Evolutionary conservation across 2,329 filamentous ascomycete species (phyloP).

Genomic region (Esteya vermicola): DNA sequence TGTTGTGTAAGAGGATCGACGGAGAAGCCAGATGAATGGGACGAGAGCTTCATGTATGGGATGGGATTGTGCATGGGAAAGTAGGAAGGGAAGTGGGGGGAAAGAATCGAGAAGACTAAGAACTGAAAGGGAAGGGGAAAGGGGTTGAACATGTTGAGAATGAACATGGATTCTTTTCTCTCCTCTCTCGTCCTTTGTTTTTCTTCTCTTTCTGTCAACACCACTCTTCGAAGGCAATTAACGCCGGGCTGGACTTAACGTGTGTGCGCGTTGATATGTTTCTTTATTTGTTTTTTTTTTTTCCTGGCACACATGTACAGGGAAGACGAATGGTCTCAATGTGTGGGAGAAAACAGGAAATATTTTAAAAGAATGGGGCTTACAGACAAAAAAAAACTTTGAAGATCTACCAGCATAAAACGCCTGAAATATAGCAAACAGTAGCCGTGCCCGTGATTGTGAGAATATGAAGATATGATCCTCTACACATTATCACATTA

Average conservation of each 20-base stretch:
- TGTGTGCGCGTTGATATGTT: constrained; percentile 4
- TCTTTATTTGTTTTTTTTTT: constrained; percentile 3
- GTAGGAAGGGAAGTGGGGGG: background rate
- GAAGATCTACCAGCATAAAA: background rate
- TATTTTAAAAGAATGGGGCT: constrained; percentile 1
- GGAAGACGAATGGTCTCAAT: background rate
- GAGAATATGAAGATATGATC: no score
- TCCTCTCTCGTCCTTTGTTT: no score
- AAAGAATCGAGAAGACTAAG: background rate
- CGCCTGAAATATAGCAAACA: background rate
- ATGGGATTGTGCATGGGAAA: background rate
- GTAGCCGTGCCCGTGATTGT: no score
- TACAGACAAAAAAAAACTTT: constrained; percentile 4
- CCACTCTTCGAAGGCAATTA: no score
- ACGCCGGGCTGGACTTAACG: no score
- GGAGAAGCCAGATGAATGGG: constrained; percentile 2
- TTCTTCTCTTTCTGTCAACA: no score
- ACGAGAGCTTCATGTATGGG: no score
- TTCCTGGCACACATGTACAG: constrained; percentile 4
- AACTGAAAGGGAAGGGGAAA: no score
- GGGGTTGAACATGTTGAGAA: no score
- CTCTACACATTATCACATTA: no score
- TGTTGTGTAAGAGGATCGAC: constrained; percentile 4
- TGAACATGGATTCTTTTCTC: no score
- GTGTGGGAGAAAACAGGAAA: constrained; percentile 1